Base-by-base conservation (phyloP, 75 land plant species). In the Azolla pinnata region DNA sequence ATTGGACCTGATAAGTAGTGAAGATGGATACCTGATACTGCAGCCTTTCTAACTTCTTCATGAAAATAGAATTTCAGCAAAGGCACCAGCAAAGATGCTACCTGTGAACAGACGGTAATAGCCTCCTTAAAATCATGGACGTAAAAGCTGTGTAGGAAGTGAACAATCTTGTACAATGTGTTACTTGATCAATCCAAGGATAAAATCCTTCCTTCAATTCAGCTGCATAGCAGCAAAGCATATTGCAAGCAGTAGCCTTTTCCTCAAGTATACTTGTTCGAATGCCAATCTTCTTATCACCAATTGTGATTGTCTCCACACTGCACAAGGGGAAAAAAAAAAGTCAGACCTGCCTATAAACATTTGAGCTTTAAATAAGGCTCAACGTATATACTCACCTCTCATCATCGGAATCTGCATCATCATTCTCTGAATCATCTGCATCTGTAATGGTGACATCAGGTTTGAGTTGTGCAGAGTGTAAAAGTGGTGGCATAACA, bases 401-500 rank as follows among this genome's bases (percentile, higher is more conserved):
- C 31, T 67, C 69, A 64, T 67, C 68, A 67, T 67, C 69, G 19
- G 69, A 62, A 28, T 67, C 69, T 14, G 25, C 40, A 19, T 21
- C 47, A 44, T 60, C 67, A 60, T 65, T 59, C 27, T 44, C 70
- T 9, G 67, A 17, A 21, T 62, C 67, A 30, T 63, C 64, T n/a
- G 54, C 68, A 62, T 67, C 54, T 19, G 68, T 63, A 38, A 67
- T 67, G 18, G 68, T 67, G 25, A 67, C 69, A 46, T 67, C 69
- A 5, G 69, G 69, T 46, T 67, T 67, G 24, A 67, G 53, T 33
- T 67, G 69, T 31, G 68, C 69, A 14, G 69, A 67, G 30, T 34
- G 67, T 30, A 67, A 69, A n/a, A 67, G 68, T 26, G 69, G 69
- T 32, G 69, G 69, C 69, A 67, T 67, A 63, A 67, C 69, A 67